A percentile compares a stretch with the other conserved stretches of the same genome.
phyloP scores from a whole-genome alignment of 441 rosid genomes.

The Isatis lusitanica region DNA sequence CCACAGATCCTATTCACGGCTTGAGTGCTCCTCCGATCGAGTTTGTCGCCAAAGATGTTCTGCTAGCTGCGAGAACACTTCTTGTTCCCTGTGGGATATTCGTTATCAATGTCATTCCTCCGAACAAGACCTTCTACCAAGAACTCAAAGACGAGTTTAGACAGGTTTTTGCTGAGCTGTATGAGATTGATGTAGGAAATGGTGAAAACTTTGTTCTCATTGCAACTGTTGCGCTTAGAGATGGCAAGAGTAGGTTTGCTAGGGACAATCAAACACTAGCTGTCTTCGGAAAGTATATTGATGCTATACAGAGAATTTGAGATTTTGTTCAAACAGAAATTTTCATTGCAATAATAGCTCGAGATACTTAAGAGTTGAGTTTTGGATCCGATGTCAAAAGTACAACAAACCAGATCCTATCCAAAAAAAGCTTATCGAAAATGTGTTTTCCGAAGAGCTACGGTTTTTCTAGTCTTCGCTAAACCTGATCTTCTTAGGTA shows the following conservation, averaged over 20 bases:
- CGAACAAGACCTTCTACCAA: slow-evolving; percentile 44
- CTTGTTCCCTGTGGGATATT: slow-evolving; percentile 59
- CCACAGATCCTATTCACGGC: slow-evolving; percentile 54
- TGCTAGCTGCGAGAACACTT: slow-evolving; percentile 53
- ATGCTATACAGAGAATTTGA: slow-evolving; percentile 31
- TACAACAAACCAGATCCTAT: slow-evolving; percentile 21
- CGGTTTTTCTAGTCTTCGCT: slow-evolving; percentile 47
- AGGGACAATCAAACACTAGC: neutral
- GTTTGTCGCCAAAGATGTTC: slow-evolving; percentile 48
- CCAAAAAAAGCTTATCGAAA: neutral
- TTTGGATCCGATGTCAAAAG: slow-evolving; percentile 1
- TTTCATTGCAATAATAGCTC: slow-evolving; percentile 14
- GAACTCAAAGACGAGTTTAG: slow-evolving; percentile 38
- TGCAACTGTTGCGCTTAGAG: slow-evolving; percentile 39
- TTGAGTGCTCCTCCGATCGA: slow-evolving; percentile 73
- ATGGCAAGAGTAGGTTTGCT: neutral
- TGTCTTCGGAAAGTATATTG: neutral
- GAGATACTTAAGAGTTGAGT: neutral
- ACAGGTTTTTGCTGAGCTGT: slow-evolving; percentile 55
- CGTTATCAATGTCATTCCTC: slow-evolving; percentile 69
- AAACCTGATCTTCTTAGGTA: slow-evolving; percentile 82
- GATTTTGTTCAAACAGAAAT: neutral
- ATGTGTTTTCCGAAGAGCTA: neutral
- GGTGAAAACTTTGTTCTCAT: slow-evolving; percentile 67
- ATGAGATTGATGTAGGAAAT: slow-evolving; percentile 76